Conservation (phyloP, 768 basidiomycete species). For the Tulasnella sp. region DNA sequence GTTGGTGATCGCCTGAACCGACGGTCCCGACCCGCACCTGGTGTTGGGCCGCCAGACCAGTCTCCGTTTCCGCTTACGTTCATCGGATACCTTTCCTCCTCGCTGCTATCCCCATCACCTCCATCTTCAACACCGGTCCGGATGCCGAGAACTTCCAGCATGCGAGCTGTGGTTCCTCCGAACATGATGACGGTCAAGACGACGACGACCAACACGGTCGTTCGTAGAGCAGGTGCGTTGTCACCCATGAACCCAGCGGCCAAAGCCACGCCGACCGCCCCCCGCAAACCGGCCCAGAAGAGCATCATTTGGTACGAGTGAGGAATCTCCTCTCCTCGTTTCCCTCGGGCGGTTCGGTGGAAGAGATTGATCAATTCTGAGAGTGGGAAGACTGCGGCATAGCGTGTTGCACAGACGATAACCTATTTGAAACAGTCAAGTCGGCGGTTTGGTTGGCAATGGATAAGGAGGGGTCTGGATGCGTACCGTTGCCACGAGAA, state of each 20-base stretch:
- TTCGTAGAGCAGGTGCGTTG: slow-evolving; percentile 85
- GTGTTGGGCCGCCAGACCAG: background rate
- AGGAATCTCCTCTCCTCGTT: slow-evolving; percentile 84
- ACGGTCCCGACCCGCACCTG: background rate
- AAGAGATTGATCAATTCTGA: slow-evolving; percentile 94
- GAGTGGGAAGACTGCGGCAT: slow-evolving; percentile 92
- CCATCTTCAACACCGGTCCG: slow-evolving; percentile 94
- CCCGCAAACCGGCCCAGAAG: slow-evolving; percentile 96
- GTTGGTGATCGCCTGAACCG: background rate
- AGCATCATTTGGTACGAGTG: slow-evolving; percentile 99
- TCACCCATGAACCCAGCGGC: slow-evolving; percentile 94
- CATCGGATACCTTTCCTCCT: slow-evolving; percentile 38
- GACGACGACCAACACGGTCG: slow-evolving; percentile 92
- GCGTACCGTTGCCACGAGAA: slow-evolving; percentile 73
- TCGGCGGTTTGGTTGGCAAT: background rate
- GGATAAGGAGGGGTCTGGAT: background rate
- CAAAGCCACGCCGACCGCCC: slow-evolving; percentile 95
- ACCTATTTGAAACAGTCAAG: slow-evolving; percentile 39
- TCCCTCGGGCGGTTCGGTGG: slow-evolving; percentile 76
- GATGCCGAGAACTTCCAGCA: slow-evolving; percentile 97
- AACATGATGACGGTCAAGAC: slow-evolving; percentile 92
- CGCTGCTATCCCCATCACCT: slow-evolving; percentile 53
- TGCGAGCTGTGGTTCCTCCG: slow-evolving; percentile 93
- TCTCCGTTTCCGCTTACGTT: background rate
- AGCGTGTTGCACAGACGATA: slow-evolving; percentile 90